Percentiles rank a stretch among this genome's conserved stretches.
Evolutionary conservation across 768 basidiomycete genomes (phyloP).

Genomic region (Suillus variegatus): DNA sequence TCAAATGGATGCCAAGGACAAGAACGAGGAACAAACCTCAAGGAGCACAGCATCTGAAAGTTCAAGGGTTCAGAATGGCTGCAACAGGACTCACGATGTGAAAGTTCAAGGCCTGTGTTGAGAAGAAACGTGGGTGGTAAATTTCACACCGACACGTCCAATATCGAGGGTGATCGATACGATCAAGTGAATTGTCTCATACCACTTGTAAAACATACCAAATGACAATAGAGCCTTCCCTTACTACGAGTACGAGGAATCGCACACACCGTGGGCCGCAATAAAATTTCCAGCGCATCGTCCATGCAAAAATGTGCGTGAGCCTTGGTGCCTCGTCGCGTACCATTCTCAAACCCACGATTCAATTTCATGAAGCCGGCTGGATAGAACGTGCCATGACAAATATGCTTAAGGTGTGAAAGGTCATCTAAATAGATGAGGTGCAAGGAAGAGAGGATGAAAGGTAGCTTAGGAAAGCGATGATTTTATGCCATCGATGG

Average conservation of each 20-base stretch:
- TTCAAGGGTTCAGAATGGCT: not conserved
- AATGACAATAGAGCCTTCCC: not conserved
- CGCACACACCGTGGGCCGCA: not conserved
- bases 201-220: not conserved
- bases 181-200: not conserved
- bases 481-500: not conserved
- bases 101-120: not conserved
- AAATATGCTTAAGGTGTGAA: not conserved
- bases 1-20: not conserved
- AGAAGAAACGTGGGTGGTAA: not conserved
- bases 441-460: not conserved
- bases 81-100: not conserved
- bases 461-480: not conserved
- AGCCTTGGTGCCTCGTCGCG: not conserved
- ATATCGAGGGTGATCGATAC: not conserved
- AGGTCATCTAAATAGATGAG: not conserved
- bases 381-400: not conserved
- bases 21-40: not conserved
- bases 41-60: not conserved
- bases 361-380: not conserved
- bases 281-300: not conserved
- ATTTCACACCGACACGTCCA: not conserved
- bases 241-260: not conserved
- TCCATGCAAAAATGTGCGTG: not conserved
- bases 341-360: not conserved